Base-by-base conservation (phyloP, 1,139 yeast genomes). In the Pichia sp. region DNA sequence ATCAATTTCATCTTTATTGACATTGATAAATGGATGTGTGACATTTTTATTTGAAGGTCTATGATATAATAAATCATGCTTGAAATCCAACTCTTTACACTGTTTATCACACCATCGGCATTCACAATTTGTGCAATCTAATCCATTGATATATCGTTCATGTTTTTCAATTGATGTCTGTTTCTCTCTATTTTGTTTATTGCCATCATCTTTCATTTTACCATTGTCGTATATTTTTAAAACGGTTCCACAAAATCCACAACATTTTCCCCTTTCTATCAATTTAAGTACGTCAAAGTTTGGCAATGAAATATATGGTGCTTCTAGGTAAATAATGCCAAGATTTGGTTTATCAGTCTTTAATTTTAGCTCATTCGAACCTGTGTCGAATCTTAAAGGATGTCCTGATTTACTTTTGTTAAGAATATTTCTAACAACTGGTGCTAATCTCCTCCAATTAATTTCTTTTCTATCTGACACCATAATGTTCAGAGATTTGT, bases 211-310 rank as follows among this genome's bases (percentile, higher is more conserved):
- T 39, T 56, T 53, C 50, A 61, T 52, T 15, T 58, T 43, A 7
- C 66, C 65, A 30, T 53, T 51, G 46, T 63, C 64, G 39, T 60
- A 60, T 4, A 57, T 70, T 48, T 74, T 73, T 42, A 85, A 67
- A 4, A 84, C 72, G 41, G 76, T 74, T 1, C 95, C 90, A 69
- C 97, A 90, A 59, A 77, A 76, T 1, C 90, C 73, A 63, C 97
- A 90, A 4, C 90, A 88, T 57, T 79, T 79, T 0, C 94, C 90
- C 20, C 68, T 63, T 45, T 77, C 74, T 54, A 86, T 78, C 50
- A 87, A 68, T 43, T 78, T 74, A 32, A 80, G 65, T 53, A 83
- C 77, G 18, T 85, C 92, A 57, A 86, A 71, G 1, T 87, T 85
- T 0, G 95, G 90, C 0, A 86, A 68, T 37, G 79, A 73, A 46